Evolutionary conservation across 2,329 filamentous ascomycete genomes (phyloP).

Genomic region (Exophiala xenobiotica): DNA sequence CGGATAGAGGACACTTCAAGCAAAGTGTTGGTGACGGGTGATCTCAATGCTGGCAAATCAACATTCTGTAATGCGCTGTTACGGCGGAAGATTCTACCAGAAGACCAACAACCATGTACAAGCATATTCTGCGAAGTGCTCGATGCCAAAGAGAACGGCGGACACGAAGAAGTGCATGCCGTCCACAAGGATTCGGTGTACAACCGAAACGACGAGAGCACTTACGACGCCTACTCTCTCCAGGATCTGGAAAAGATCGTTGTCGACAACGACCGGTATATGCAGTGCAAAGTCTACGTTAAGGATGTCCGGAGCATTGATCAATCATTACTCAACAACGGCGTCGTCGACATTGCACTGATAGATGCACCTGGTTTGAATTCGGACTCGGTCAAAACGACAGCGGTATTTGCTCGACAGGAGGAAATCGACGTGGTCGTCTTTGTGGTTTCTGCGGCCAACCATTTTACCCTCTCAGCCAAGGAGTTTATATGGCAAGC

Average conservation of each 20-base stretch:
- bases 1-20: slow-evolving; percentile 96
- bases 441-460: slow-evolving; percentile 95
- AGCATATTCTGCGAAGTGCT: slow-evolving; percentile 98
- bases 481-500: slow-evolving; percentile 97
- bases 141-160: slow-evolving; percentile 85
- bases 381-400: slow-evolving; percentile 94
- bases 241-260: slow-evolving; percentile 84
- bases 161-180: slow-evolving; percentile 91
- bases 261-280: slow-evolving; percentile 80
- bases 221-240: slow-evolving; percentile 82
- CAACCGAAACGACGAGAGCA: slow-evolving; percentile 86
- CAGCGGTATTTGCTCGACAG: slow-evolving; percentile 92
- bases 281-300: slow-evolving; percentile 95
- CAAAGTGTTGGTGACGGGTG: slow-evolving; percentile 93
- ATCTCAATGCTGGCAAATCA: slow-evolving; percentile 95
- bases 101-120: slow-evolving; percentile 97
- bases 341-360: slow-evolving; percentile 94
- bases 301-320: slow-evolving; percentile 86
- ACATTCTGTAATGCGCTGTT: slow-evolving; percentile 98
- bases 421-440: slow-evolving; percentile 99
- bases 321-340: slow-evolving; percentile 93
- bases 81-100: slow-evolving; percentile 85
- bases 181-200: slow-evolving; percentile 80
- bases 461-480: slow-evolving; percentile 97
- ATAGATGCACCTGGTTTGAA: slow-evolving; percentile 97